Evolutionary conservation across 2,329 filamentous ascomycete species (phyloP).

Genomic region (Epichloe coenophiala): DNA sequence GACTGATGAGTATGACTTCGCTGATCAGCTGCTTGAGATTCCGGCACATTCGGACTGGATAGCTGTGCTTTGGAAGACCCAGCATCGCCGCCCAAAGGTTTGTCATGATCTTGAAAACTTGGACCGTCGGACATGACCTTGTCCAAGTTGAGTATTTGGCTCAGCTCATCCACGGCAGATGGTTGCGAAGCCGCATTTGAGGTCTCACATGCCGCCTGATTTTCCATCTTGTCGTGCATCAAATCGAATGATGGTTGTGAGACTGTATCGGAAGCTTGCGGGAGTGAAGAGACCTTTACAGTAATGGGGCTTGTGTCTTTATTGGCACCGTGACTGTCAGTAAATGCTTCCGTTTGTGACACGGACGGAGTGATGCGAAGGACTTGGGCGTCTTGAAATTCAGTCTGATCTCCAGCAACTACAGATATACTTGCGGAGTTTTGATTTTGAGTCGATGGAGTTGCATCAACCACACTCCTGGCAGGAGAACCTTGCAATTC

Average conservation of each 20-base stretch:
- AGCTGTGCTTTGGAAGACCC: not conserved
- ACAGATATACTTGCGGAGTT: not conserved
- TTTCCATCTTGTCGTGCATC: not conserved
- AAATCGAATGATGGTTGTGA: not conserved
- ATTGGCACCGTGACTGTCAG: constrained; percentile 7
- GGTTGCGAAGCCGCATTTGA: not conserved
- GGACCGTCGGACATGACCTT: not conserved
- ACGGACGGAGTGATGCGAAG: constrained; percentile 7
- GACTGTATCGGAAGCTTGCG: not conserved
- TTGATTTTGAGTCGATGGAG: not conserved
- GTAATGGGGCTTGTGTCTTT: not conserved
- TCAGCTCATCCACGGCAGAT: constrained; percentile 9
- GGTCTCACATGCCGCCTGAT: not conserved
- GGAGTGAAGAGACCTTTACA: not conserved
- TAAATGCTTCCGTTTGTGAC: constrained; percentile 6
- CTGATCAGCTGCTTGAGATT: not conserved
- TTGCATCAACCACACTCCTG: constrained; percentile 3
- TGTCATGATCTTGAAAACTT: not conserved
- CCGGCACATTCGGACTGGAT: not conserved
- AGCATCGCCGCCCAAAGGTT: not conserved
- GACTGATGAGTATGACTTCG: not conserved
- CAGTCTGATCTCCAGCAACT: not conserved
- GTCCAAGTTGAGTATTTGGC: constrained; percentile 8
- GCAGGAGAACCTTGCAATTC: not conserved
- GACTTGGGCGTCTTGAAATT: constrained; percentile 18